Conservation (phyloP, 768 basidiomycete species). For the Tubosaeta sp. region DNA sequence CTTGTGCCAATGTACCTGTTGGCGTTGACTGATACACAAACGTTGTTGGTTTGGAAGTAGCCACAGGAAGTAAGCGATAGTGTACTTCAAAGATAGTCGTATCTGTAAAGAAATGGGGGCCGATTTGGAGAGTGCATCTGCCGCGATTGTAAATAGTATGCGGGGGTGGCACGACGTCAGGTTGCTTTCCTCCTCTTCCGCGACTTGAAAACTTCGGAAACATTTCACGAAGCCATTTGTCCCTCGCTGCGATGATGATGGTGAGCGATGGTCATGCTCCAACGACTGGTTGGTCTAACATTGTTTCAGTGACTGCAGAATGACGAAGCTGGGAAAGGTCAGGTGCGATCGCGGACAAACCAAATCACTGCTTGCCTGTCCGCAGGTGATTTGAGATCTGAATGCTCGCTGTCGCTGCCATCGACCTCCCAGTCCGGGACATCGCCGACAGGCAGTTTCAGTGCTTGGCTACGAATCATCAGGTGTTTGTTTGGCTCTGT, state of each 20-base stretch:
- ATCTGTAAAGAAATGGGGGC: conserved; percentile 67
- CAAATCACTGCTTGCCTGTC: conserved; percentile 46
- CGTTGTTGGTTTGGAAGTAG: conserved; percentile 19
- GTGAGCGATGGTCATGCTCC: conserved; percentile 13
- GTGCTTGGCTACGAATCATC: conserved; percentile 26
- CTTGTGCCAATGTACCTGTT: conserved; percentile 26
- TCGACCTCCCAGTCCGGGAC: conserved; percentile 59
- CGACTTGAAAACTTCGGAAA: conserved; percentile 74
- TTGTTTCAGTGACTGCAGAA: conserved; percentile 67
- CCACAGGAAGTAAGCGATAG: conserved; percentile 44
- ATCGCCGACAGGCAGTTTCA: conserved; percentile 52
- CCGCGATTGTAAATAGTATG: conserved; percentile 65
- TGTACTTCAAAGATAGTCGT: conserved; percentile 72
- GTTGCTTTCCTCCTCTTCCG: conserved; percentile 53
- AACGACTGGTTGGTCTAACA: conserved; percentile 37
- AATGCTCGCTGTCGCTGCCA: conserved; percentile 37
- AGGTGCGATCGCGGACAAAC: conserved; percentile 1
- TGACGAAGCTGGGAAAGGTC: conserved; percentile 44
- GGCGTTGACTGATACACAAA: conserved; percentile 27
- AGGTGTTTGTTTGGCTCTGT: conserved; percentile 26
- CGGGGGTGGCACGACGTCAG: conserved; percentile 52
- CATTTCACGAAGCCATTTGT: conserved; percentile 59
- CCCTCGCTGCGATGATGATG: conserved; percentile 47
- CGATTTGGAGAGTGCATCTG: conserved; percentile 66
- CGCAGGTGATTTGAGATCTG: conserved; percentile 42